Conservation (phyloP, 352 stramenopile species). For the Pythium sukuiense region DNA sequence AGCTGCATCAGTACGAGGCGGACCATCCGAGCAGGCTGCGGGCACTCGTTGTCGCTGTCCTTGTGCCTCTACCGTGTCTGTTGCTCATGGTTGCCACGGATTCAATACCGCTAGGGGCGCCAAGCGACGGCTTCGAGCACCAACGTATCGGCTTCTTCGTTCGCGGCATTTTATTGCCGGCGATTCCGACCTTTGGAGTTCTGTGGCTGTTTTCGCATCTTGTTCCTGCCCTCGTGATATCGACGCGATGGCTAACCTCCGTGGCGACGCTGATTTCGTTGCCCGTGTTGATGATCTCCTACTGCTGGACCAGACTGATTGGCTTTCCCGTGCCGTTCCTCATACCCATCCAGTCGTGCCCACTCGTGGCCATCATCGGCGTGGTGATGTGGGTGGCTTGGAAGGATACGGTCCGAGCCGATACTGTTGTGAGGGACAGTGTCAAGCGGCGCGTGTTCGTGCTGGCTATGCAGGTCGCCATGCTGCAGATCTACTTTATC, state of each 20-base stretch:
- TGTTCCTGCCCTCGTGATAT: not conserved
- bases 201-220: not conserved
- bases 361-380: not conserved
- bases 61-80: not conserved
- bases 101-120: not conserved
- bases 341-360: not conserved
- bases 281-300: not conserved
- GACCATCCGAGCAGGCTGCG: not conserved
- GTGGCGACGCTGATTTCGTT: not conserved
- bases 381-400: not conserved
- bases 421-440: not conserved
- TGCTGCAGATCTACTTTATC: not conserved
- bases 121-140: not conserved
- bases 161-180: not conserved
- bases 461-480: not conserved
- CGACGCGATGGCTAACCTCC: not conserved
- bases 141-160: not conserved
- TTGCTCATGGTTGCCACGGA: not conserved
- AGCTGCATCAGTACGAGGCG: too few species aligned
- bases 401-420: not conserved
- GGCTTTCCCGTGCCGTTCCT: not conserved
- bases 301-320: not conserved
- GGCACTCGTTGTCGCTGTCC: not conserved
- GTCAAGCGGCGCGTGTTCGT: not conserved
- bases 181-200: not conserved